Evolutionary conservation across 345 rosid species (phyloP).

Genomic region (Linum usitatissimum): DNA sequence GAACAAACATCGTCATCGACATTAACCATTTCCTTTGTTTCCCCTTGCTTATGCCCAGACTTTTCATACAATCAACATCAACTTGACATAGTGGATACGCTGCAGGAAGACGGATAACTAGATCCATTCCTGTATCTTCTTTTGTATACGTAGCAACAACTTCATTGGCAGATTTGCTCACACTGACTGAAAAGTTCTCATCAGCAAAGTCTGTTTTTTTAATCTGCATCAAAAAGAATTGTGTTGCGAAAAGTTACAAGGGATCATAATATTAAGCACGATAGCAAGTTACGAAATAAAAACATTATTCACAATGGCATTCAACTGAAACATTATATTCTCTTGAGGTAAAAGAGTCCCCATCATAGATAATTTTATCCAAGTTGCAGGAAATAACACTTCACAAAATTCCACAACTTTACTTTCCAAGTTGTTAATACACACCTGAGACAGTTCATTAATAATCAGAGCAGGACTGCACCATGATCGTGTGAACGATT

Average conservation of each 20-base stretch:
- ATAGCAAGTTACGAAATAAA: neutral
- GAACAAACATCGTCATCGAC: slow-evolving; percentile 88
- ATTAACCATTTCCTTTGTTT: slow-evolving; percentile 95
- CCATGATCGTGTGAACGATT: slow-evolving; percentile 81
- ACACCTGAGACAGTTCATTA: slow-evolving; percentile 83
- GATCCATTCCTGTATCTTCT: slow-evolving; percentile 94
- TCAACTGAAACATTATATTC: neutral
- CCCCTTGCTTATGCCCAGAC: slow-evolving; percentile 84
- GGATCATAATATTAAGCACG: neutral
- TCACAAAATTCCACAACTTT: neutral
- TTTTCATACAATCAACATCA: slow-evolving; percentile 74
- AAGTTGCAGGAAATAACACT: no score
- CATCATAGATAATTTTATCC: neutral
- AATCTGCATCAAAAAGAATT: slow-evolving; percentile 44
- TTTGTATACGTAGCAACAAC: slow-evolving; percentile 89
- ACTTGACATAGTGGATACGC: slow-evolving; percentile 79
- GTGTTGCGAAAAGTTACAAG: neutral
- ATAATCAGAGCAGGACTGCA: slow-evolving; percentile 80
- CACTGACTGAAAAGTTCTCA: slow-evolving; percentile 71
- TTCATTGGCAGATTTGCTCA: slow-evolving; percentile 90
- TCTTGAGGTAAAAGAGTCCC: neutral
- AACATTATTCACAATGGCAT: neutral
- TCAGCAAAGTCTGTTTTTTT: slow-evolving; percentile 73
- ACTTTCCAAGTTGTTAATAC: slow-evolving; percentile 3
- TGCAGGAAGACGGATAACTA: slow-evolving; percentile 78